These are phyloP conservation scores for Phlegmacium glaucopus DNA, from an alignment of 768 basidiomycete genomes.

Conservation along the genomic window DNA sequence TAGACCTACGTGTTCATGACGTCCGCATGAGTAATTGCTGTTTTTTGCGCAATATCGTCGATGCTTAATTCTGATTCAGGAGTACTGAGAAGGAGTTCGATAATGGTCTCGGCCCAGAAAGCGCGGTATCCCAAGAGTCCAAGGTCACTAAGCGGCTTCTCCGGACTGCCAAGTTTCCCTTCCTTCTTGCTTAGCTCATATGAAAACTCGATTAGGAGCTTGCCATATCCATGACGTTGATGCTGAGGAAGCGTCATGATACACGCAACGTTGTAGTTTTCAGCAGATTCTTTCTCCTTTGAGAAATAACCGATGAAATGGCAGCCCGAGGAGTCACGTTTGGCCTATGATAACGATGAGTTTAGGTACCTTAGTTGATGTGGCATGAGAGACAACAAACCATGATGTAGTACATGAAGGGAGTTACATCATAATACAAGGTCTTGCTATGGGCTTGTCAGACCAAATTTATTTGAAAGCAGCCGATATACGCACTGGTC, in stretches of 20 bases:
- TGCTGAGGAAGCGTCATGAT: slow-evolving; percentile 98
- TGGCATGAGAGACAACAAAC: slow-evolving; percentile 36
- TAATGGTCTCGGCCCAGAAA: slow-evolving; percentile 96
- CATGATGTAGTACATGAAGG: slow-evolving; percentile 99
- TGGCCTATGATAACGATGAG: slow-evolving; percentile 43
- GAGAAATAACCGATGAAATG: slow-evolving; percentile 98
- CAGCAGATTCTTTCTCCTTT: slow-evolving; percentile 97
- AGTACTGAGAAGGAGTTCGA: slow-evolving; percentile 77
- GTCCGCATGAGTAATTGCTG: slow-evolving; percentile 91
- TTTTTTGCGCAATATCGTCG: slow-evolving; percentile 96
- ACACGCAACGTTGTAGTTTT: slow-evolving; percentile 98
- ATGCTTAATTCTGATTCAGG: slow-evolving; percentile 83
- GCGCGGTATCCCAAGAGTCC: slow-evolving; percentile 91
- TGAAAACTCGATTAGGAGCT: slow-evolving; percentile 94
- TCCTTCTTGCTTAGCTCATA: slow-evolving; percentile 98
- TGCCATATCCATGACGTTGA: slow-evolving; percentile 94
- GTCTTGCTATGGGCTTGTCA: slow-evolving; percentile 69
- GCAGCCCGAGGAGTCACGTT: slow-evolving; percentile 85
- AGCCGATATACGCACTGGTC: slow-evolving; percentile 73
- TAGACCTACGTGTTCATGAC: slow-evolving; percentile 94
- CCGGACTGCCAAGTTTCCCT: slow-evolving; percentile 92
- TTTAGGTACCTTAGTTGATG: slow-evolving; percentile 6
- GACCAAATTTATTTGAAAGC: slow-evolving; percentile 8
- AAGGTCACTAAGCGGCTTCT: slow-evolving; percentile 95
- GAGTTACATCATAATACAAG: slow-evolving; percentile 98